Evolutionary conservation across 78 protist genomes (phyloP).

Genomic region (Dictyostelium firmibasis): DNA sequence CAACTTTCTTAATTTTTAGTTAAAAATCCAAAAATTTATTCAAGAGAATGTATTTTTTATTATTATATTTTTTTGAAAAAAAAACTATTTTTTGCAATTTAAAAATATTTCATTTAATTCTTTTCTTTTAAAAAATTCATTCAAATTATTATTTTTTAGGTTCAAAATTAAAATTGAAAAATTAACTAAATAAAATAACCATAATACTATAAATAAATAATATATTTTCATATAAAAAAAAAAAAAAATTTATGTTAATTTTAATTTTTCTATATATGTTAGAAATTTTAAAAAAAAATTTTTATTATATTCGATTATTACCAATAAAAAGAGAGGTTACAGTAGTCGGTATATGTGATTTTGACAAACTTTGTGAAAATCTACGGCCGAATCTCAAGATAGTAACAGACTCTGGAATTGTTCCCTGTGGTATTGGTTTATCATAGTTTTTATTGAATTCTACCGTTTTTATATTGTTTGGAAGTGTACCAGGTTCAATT

Average conservation of each 20-base stretch:
- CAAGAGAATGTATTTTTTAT: too few species aligned
- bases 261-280: too few species aligned
- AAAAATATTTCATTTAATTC: not conserved
- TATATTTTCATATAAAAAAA: not conserved
- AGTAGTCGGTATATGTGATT: not conserved
- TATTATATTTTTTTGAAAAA: too few species aligned
- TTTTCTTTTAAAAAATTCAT: too few species aligned
- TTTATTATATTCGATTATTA: not conserved
- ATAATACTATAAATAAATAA: not conserved
- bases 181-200: not conserved
- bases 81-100: too few species aligned
- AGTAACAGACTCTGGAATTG: constrained; percentile 1
- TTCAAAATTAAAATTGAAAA: not conserved
- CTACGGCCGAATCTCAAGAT: not conserved
- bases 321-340: not conserved
- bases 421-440: not conserved
- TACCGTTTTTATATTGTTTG: not conserved
- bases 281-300: not conserved
- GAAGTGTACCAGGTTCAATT: not conserved
- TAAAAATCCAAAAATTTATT: too few species aligned
- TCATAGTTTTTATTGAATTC: not conserved
- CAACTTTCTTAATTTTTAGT: too few species aligned
- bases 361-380: not conserved
- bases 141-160: not conserved
- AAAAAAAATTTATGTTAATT: not conserved